phyloP scores from a whole-genome alignment of 192 early-diverging fungal species.

The Diversispora epigaea region DNA sequence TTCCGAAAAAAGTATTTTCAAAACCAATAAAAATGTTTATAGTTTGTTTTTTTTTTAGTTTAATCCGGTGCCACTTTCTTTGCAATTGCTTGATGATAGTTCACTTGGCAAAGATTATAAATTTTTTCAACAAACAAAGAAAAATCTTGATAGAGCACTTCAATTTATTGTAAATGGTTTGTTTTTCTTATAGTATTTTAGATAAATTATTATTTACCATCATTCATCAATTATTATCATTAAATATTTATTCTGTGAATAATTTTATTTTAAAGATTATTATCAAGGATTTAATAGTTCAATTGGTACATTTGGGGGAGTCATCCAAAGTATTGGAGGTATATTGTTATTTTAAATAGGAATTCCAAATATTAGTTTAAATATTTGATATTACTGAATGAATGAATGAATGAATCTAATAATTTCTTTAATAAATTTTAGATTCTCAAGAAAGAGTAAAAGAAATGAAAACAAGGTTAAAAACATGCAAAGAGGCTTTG shows the following conservation, averaged over 20 bases:
- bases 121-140: conserved; percentile 58
- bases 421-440: neutral
- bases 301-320: conserved; percentile 77
- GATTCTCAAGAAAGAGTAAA: conserved; percentile 65
- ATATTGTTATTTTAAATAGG: conserved; percentile 15
- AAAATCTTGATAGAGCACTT: conserved; percentile 64
- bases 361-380: neutral
- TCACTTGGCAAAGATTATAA: conserved; percentile 67
- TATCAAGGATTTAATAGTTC: conserved; percentile 81
- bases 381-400: neutral
- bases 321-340: conserved; percentile 68
- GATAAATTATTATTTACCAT: neutral
- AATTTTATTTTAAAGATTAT: conserved; percentile 53
- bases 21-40: neutral
- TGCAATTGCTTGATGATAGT: conserved; percentile 75
- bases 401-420: no score
- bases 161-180: conserved; percentile 69
- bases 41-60: conserved; percentile 48
- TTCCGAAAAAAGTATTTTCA: neutral
- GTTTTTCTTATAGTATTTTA: no score
- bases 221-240: neutral
- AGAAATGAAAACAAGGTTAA: conserved; percentile 62
- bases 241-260: neutral
- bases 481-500: conserved; percentile 63
- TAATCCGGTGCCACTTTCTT: conserved; percentile 70